These are phyloP conservation scores for Hortiboletus flavorubellus DNA, from an alignment of 768 basidiomycete genomes.

Conservation along the genomic window DNA sequence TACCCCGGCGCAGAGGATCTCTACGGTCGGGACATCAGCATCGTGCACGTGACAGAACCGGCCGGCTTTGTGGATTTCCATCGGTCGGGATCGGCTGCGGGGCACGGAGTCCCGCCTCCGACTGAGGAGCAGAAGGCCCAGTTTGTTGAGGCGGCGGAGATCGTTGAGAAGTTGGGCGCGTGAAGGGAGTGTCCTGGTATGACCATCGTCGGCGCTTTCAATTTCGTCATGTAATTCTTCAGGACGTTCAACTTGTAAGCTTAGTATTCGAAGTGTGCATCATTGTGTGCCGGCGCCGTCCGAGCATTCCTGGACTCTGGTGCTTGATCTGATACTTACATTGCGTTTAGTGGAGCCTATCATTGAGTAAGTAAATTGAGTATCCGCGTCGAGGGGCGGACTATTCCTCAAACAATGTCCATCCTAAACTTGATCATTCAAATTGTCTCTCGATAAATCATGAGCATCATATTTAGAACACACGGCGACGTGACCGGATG, in stretches of 20 bases:
- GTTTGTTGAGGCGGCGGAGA: constrained; percentile 68
- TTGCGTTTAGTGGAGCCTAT: no score
- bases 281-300: no score
- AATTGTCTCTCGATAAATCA: no score
- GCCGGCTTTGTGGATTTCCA: not conserved
- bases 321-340: no score
- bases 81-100: constrained; percentile 52
- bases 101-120: constrained; percentile 43
- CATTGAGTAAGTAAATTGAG: no score
- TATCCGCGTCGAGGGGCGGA: no score
- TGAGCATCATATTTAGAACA: no score
- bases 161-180: constrained; percentile 49
- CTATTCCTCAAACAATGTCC: no score
- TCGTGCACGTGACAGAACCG: constrained; percentile 44
- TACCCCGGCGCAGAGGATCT: constrained; percentile 63
- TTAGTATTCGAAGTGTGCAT: not conserved
- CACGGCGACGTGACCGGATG: no score
- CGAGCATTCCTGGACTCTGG: no score
- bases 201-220: not conserved
- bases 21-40: constrained; percentile 66
- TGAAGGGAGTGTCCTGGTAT: not conserved
- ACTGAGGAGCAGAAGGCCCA: constrained; percentile 60
- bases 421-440: no score
- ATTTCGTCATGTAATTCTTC: not conserved
- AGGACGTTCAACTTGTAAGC: not conserved